phyloP scores from a whole-genome alignment of 2,329 filamentous ascomycete species.

The Mycocentrospora acerina region DNA sequence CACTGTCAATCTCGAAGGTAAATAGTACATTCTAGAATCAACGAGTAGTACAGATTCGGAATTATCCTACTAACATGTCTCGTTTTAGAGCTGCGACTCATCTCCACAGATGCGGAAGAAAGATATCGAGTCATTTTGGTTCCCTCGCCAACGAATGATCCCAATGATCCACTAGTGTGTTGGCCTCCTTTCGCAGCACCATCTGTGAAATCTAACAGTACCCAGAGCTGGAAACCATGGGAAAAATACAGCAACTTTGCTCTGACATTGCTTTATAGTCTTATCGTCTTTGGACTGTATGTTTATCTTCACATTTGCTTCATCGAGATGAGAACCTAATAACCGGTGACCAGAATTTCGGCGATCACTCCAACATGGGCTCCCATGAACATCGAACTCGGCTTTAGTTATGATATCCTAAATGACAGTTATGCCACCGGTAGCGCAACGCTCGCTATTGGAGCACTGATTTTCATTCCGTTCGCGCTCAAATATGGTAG shows the following conservation, averaged over 20 bases:
- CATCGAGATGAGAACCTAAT: background rate
- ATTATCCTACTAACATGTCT: too few relatives aligned
- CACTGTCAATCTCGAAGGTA: constrained; percentile 12
- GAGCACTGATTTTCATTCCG: constrained; percentile 48
- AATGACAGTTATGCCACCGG: constrained; percentile 51
- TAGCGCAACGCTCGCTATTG: constrained; percentile 46
- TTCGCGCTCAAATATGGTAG: constrained; percentile 51
- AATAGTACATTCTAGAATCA: too few relatives aligned
- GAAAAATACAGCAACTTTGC: constrained; percentile 12
- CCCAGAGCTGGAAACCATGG: constrained; percentile 10
- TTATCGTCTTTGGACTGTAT: constrained; percentile 9
- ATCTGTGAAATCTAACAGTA: background rate
- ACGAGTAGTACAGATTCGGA: too few relatives aligned
- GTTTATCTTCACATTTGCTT: background rate
- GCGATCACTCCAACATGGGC: constrained; percentile 13
- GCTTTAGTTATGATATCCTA: constrained; percentile 26
- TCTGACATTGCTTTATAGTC: constrained; percentile 7
- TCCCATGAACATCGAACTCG: constrained; percentile 10
- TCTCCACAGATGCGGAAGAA: constrained; percentile 1
- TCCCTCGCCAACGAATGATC: constrained; percentile 6
- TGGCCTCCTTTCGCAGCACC: too few relatives aligned
- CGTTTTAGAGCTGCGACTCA: constrained; percentile 5
- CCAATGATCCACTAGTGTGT: constrained; percentile 9
- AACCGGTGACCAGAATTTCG: constrained; percentile 6
- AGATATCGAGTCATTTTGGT: constrained; percentile 5